Base-by-base conservation (phyloP, 805 yeast species). In the Nematodospora valgi region DNA sequence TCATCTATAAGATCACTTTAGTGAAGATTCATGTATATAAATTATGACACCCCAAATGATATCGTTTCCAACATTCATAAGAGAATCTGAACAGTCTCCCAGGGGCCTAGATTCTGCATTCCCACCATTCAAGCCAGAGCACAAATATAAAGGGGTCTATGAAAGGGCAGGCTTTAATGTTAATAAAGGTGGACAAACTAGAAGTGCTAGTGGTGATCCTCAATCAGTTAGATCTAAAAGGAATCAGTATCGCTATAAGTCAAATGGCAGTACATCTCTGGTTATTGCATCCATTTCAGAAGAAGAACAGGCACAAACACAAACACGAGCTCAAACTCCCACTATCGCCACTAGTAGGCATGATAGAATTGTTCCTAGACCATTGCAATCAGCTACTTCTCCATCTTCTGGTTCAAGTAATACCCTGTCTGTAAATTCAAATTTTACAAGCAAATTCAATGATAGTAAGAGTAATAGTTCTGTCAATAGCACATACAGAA, bases 141-240 rank as follows among this genome's bases (percentile, higher is more conserved):
- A 72, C 31, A 61, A 78, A 19, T 81, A 79, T 47, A 70, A 70
- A 46, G 80, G 88, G 2, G 93, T 83, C 2, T 77, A 82, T 56
- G 93, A 85, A 52, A 61, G 93, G 45, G 93, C 93, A 0, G 95
- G 95, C 0, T 85, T 85, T 48, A 93, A 84, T 26, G 64, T 67
- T 20, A 50, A 51, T 32, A 42, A 37, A 25, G 46, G 42, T n/a
- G 41, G 38, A 13, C 20, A 34, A 23, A 9, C 12, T 12, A 23
- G 18, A 24, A 21, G 16, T 19, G 28, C 32, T n/a, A 17, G 24
- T 23, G n/a, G 22, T 10, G 12, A 24, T 26, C 11, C 23, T 5
- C 27, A 34, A 13, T 15, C 27, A 11, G 11, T 23, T 18, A 15
- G 19, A 16, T 31, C 28, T 11, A 20, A 21, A 7, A 15, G n/a